Evolutionary conservation across 495 filamentous ascomycete genomes (phyloP).

Genomic region (Podospora pseudocomata): DNA sequence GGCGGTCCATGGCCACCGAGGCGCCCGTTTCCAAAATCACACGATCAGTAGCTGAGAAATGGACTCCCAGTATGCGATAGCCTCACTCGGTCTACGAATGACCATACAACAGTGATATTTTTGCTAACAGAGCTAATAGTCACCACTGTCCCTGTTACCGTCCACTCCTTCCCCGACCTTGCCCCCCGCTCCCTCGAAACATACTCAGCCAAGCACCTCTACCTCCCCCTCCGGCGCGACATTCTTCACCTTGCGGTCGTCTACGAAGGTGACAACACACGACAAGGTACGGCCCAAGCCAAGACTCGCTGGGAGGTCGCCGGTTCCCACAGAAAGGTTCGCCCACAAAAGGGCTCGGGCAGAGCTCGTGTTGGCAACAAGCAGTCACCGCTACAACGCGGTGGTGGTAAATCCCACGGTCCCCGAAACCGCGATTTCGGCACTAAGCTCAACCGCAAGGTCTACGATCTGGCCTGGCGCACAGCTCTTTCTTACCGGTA

Average conservation of each 20-base stretch:
- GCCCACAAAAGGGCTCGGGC: constrained; percentile 82
- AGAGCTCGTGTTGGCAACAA: constrained; percentile 71
- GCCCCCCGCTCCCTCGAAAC: constrained; percentile 75
- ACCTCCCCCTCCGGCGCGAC: constrained; percentile 83
- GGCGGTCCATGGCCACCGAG: constrained; percentile 80
- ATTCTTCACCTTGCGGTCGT: constrained; percentile 89
- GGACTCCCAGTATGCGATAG: constrained; percentile 23
- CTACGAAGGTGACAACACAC: constrained; percentile 86
- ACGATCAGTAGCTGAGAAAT: constrained; percentile 34
- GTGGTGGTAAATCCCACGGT: constrained; percentile 83
- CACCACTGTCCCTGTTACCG: constrained; percentile 67
- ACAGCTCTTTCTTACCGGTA: constrained; percentile 92
- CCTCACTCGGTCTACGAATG: not conserved
- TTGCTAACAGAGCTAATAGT: constrained; percentile 29
- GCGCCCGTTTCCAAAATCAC: constrained; percentile 45
- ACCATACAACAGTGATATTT: not conserved
- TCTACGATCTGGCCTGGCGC: constrained; percentile 95
- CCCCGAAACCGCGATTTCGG: constrained; percentile 87
- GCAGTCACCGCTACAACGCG: constrained; percentile 76
- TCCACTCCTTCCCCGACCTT: constrained; percentile 86
- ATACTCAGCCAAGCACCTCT: constrained; percentile 77
- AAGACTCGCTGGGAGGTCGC: constrained; percentile 83
- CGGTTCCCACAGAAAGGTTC: constrained; percentile 73
- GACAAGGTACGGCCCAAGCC: constrained; percentile 79
- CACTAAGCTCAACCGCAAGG: constrained; percentile 76